Conservation (phyloP, 768 basidiomycete genomes). For the Mrakia gelida region DNA sequence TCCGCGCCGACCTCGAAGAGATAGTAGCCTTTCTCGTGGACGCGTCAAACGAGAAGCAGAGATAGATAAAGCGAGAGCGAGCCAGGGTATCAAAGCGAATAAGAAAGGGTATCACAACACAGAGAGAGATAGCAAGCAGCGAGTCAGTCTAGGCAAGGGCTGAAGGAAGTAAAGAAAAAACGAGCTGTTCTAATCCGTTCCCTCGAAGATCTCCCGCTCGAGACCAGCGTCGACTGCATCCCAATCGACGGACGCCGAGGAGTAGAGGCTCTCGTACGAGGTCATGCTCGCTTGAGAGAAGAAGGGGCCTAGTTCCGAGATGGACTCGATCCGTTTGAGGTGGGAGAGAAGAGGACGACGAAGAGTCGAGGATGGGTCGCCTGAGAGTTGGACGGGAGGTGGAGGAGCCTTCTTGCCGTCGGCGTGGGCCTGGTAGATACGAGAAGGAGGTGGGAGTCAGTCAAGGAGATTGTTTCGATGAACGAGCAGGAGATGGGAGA, state of each 20-base stretch:
- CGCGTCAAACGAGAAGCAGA: no score
- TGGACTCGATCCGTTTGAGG: slow-evolving; percentile 71
- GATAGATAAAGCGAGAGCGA: background rate
- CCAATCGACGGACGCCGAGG: slow-evolving; percentile 70
- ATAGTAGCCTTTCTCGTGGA: no score
- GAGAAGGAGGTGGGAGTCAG: background rate
- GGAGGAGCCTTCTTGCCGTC: background rate
- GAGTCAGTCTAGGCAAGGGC: no score
- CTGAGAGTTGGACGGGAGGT: background rate
- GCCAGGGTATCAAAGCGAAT: background rate
- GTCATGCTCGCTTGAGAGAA: slow-evolving; percentile 83
- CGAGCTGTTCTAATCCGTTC: background rate
- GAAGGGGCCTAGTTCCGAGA: slow-evolving; percentile 82
- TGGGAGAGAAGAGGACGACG: slow-evolving; percentile 69
- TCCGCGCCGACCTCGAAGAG: no score
- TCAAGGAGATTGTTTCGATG: background rate
- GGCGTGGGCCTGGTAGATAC: background rate
- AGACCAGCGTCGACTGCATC: slow-evolving; percentile 76
- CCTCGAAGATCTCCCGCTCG: slow-evolving; percentile 83
- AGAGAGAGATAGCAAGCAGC: no score
- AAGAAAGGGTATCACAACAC: background rate
- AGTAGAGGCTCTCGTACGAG: slow-evolving; percentile 87
- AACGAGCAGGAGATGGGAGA: background rate
- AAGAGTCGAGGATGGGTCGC: slow-evolving; percentile 46
- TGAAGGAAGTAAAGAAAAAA: no score